These are phyloP conservation scores for Parietichytrium sp. DNA, from an alignment of 108 stramenopile species.

Conservation along the genomic window DNA sequence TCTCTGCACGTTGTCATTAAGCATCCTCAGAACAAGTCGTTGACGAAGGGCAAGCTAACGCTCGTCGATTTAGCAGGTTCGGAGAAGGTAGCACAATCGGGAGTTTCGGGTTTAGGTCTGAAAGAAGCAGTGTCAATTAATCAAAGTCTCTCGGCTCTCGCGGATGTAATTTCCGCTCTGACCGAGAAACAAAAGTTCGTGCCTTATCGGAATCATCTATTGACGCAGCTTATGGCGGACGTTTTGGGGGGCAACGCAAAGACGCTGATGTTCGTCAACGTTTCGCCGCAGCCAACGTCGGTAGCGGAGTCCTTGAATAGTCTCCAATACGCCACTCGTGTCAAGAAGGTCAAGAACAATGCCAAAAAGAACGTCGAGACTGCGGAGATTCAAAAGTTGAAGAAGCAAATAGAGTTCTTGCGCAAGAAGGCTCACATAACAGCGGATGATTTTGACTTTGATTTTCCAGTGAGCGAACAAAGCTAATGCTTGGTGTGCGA, in stretches of 20 bases:
- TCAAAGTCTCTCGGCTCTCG: conserved; percentile 64
- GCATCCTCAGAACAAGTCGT: conserved; percentile 58
- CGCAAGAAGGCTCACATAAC: no score
- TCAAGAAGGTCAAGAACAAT: conserved; percentile 26
- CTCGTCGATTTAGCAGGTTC: conserved; percentile 56
- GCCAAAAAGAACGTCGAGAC: not conserved
- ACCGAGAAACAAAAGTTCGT: conserved; percentile 39
- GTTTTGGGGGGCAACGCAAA: conserved; percentile 66
- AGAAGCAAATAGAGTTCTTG: no score
- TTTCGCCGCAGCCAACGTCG: conserved; percentile 50
- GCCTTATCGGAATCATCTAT: conserved; percentile 61
- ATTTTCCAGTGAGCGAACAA: no score
- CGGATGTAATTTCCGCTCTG: conserved; percentile 70
- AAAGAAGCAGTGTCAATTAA: conserved; percentile 73
- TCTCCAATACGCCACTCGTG: conserved; percentile 39
- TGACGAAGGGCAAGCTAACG: conserved; percentile 46
- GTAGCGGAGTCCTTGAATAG: conserved; percentile 37
- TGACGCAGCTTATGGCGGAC: conserved; percentile 68
- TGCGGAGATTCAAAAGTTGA: not conserved
- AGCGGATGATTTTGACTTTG: no score
- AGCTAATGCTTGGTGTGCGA: no score
- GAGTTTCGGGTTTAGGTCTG: conserved; percentile 44
- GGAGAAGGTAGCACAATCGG: conserved; percentile 48
- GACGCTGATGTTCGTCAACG: conserved; percentile 73
- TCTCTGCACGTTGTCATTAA: conserved; percentile 51